Evolutionary conservation across 768 basidiomycete genomes (phyloP).

Genomic region (Mycena capillaripes): DNA sequence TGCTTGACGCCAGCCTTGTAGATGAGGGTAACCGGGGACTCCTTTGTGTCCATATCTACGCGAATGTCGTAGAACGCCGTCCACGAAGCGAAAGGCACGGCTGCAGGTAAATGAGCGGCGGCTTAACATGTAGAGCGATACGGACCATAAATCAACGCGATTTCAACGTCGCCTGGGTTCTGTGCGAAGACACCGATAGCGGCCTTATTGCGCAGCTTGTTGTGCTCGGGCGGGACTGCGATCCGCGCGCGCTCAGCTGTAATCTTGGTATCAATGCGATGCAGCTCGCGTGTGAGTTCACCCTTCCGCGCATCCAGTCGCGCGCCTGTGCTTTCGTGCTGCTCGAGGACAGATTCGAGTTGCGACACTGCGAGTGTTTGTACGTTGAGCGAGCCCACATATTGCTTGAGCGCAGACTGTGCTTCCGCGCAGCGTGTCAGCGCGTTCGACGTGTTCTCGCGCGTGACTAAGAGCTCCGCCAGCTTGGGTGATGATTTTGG

Average conservation of each 20-base stretch:
- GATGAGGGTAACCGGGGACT: conserved; percentile 52
- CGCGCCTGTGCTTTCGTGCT: conserved; percentile 50
- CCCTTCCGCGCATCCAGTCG: conserved; percentile 49
- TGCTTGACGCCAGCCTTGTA: conserved; percentile 60
- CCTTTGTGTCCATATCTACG: conserved; percentile 56
- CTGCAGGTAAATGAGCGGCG: conserved; percentile 41
- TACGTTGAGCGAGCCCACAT: conserved; percentile 51
- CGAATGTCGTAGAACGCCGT: conserved; percentile 57
- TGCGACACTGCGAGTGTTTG: conserved; percentile 48
- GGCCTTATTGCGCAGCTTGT: conserved; percentile 46
- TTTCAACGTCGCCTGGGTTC: conserved; percentile 51
- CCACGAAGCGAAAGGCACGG: conserved; percentile 54
- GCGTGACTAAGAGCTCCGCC: conserved; percentile 40
- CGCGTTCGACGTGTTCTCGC: conserved; percentile 45
- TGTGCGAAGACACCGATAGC: conserved; percentile 55
- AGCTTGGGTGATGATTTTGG: conserved; percentile 45
- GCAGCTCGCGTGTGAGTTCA: conserved; percentile 46
- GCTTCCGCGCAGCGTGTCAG: conserved; percentile 48
- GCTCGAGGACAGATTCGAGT: conserved; percentile 46
- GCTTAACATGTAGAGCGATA: background rate
- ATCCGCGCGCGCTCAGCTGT: conserved; percentile 40
- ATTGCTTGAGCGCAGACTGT: conserved; percentile 47
- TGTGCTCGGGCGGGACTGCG: conserved; percentile 33
- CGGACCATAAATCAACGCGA: conserved; percentile 57
- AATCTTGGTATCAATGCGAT: conserved; percentile 41